Conservation (phyloP, 1,284 basidiomycete genomes). For the Tausonia pullulans region DNA sequence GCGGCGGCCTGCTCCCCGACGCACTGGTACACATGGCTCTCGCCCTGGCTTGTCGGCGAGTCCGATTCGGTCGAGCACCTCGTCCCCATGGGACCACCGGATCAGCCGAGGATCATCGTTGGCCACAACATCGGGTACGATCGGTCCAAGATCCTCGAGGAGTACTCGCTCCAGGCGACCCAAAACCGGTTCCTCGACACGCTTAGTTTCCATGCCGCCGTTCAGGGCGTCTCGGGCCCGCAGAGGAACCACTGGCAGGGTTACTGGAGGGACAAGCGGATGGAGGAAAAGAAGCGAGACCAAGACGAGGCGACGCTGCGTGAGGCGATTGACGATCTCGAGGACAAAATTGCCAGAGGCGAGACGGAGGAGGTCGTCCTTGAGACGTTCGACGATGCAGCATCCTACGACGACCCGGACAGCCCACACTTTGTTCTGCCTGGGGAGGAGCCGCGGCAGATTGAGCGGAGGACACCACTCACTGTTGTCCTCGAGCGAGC, state of each 20-base stretch:
- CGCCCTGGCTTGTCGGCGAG: constrained; percentile 76
- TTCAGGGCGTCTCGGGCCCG: constrained; percentile 87
- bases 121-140: constrained; percentile 97
- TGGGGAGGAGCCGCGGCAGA: constrained; percentile 15
- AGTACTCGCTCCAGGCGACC: constrained; percentile 63
- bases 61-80: constrained; percentile 42
- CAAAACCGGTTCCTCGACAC: constrained; percentile 84
- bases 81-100: constrained; percentile 20
- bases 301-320: constrained; percentile 39
- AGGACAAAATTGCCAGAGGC: constrained; percentile 23
- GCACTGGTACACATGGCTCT: constrained; percentile 94
- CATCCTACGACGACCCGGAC: not conserved
- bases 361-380: constrained; percentile 29
- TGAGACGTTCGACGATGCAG: constrained; percentile 29
- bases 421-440: not conserved
- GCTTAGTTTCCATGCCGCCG: constrained; percentile 87
- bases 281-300: constrained; percentile 24
- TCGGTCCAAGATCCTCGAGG: constrained; percentile 68
- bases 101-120: constrained; percentile 56
- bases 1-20: constrained; percentile 73
- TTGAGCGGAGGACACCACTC: constrained; percentile 1
- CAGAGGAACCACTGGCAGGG: constrained; percentile 89
- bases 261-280: constrained; percentile 44
- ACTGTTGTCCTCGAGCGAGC: too few species aligned
- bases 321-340: constrained; percentile 21